Percentiles rank a stretch among this genome's conserved stretches.
Conservation (phyloP, 768 basidiomycete species). For the Piloderma croceum region DNA sequence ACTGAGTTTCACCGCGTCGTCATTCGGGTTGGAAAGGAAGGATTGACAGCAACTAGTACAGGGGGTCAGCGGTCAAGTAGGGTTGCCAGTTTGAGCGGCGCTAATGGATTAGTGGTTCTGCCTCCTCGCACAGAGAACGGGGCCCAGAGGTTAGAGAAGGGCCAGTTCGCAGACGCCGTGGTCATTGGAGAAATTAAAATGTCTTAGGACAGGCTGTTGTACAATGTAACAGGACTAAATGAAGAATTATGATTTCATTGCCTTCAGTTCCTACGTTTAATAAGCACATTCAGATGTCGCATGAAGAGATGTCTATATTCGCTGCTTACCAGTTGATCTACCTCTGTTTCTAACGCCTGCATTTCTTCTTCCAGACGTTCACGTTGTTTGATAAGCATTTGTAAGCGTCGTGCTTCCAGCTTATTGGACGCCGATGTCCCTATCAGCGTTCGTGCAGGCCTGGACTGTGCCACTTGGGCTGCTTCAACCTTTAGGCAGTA, state of each 20-base stretch:
- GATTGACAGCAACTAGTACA: constrained; percentile 68
- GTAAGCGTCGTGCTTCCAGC: constrained; percentile 59
- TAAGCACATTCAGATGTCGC: too few relatives aligned
- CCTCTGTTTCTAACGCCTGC: constrained; percentile 53
- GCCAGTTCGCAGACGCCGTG: constrained; percentile 54
- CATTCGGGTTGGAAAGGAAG: constrained; percentile 38
- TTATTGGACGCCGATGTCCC: constrained; percentile 54
- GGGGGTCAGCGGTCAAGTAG: constrained; percentile 85
- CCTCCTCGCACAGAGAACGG: constrained; percentile 39
- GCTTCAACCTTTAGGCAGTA: constrained; percentile 45
- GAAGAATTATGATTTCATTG: not conserved
- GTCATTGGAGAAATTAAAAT: constrained; percentile 62
- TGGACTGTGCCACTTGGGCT: constrained; percentile 43
- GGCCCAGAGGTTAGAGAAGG: constrained; percentile 39
- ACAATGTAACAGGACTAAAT: not conserved
- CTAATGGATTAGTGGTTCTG: constrained; percentile 72
- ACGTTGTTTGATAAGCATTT: constrained; percentile 59
- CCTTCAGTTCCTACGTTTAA: not conserved
- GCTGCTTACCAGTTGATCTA: constrained; percentile 47
- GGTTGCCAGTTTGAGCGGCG: constrained; percentile 72
- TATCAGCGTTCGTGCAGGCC: constrained; percentile 37
- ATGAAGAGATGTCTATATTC: too few relatives aligned
- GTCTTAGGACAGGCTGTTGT: constrained; percentile 5
- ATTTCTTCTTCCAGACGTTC: constrained; percentile 64
- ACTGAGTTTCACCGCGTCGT: constrained; percentile 81